Base-by-base conservation (phyloP, 768 basidiomycete species). In the Lentinula edodes region DNA sequence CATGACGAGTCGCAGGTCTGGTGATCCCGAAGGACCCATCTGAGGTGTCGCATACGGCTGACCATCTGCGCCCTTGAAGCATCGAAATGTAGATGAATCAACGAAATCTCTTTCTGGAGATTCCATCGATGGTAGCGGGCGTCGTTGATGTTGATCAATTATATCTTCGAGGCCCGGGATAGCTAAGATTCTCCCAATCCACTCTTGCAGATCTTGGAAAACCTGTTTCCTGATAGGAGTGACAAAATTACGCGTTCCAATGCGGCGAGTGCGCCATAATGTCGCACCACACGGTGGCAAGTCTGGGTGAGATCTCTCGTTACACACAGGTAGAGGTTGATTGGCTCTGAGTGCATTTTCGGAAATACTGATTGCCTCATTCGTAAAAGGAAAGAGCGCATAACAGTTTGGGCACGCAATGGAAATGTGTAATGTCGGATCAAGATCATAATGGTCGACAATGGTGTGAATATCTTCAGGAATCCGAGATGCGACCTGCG, bases 1-100 rank as follows among this genome's bases (percentile, higher is more conserved):
- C 23, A 23, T 23, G 1, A 23, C 23, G 23, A 23, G 23, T 23
- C 23, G 53, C 13, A 50, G 23, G 15, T 63, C 62, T 8, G 42
- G 43, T 5, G 32, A 12, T 9, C 20, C 18, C 5, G 5, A 16
- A 35, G 52, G 23, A 9, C 66, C 63, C 5, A 60, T 18, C 0
- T 63, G n/a, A 8, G 60, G 43, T 7, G 63, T 61, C 5, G 65
- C 50, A 43, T 65, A 68, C 13, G 61, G 67, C 20, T 52, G 56
- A 12, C 65, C 65, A 53, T 68, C 63, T 5, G 35, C 12, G 23
- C 23, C 23, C 23, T 23, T 23, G 2, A 23, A 23, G 23, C 23
- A 23, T 23, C 23, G 23, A 23, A 23, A 23, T 23, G 23, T 23
- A 23, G 23, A 23, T 2, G 23, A 23, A 23, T 23, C 23, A 23